Conservation (phyloP, 192 early-diverging fungal genomes). For the Coemansia sp. region DNA sequence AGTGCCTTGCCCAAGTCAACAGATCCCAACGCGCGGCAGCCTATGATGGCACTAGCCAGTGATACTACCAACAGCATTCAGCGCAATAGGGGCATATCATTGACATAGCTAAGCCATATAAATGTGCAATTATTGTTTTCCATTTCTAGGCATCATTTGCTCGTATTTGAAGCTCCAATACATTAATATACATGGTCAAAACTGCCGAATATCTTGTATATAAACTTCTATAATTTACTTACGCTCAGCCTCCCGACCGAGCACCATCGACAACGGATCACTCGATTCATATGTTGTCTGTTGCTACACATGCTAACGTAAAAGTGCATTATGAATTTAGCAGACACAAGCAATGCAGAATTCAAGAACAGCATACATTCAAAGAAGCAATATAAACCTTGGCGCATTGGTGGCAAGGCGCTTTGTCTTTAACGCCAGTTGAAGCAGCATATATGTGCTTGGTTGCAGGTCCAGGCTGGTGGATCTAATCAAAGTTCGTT, state of each 20-base stretch:
- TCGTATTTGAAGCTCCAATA: constrained; percentile 31
- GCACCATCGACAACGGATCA: constrained; percentile 27
- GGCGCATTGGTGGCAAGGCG: no score
- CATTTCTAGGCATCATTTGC: not conserved
- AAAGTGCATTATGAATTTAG: not conserved
- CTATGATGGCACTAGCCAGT: not conserved
- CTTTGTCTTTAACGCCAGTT: no score
- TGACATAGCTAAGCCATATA: no score
- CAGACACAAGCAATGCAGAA: no score
- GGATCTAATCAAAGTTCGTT: not conserved
- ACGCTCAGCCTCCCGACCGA: not conserved
- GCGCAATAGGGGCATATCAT: no score
- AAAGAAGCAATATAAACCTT: no score
- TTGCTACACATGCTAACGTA: not conserved
- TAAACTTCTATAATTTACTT: not conserved
- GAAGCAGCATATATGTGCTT: no score
- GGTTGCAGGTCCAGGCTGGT: no score
- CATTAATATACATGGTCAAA: not conserved
- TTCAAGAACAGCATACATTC: no score
- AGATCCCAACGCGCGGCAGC: not conserved
- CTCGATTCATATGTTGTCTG: constrained; percentile 13
- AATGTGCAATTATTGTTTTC: not conserved
- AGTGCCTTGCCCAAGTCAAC: not conserved
- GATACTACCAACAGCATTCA: not conserved
- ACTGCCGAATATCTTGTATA: not conserved